phyloP scores from a whole-genome alignment of 306 rosid genomes.

The Prunus fruticosa region DNA sequence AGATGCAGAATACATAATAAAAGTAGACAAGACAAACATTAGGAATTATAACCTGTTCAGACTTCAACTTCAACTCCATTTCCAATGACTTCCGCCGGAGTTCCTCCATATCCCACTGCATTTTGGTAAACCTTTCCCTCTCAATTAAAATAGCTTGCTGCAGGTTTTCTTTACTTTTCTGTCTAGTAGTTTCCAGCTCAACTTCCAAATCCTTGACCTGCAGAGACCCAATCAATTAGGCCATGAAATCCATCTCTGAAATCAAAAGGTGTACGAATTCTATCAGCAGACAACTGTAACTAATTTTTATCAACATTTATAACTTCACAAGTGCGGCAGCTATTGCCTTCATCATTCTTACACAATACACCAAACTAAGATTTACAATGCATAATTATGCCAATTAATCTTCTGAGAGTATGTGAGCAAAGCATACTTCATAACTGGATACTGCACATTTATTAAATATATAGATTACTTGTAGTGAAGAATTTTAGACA shows the following conservation, averaged over 20 bases:
- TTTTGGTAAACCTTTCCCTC: slow-evolving; percentile 89
- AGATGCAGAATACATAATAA: slow-evolving; percentile 14
- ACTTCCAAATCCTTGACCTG: slow-evolving; percentile 99
- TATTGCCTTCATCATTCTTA: background rate
- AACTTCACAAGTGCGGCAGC: background rate
- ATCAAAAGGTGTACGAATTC: background rate
- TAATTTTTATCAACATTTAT: background rate
- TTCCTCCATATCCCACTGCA: slow-evolving; percentile 99
- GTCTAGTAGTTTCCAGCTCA: slow-evolving; percentile 78
- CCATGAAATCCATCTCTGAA: slow-evolving; percentile 1
- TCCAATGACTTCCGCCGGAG: slow-evolving; percentile 84
- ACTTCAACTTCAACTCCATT: slow-evolving; percentile 84
- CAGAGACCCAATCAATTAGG: slow-evolving; percentile 32
- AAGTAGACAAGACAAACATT: slow-evolving; percentile 19
- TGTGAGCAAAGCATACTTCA: background rate
- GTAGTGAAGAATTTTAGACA: background rate
- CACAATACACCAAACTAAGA: background rate
- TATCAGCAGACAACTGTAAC: background rate
- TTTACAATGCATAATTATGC: background rate
- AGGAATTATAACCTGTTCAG: slow-evolving; percentile 55
- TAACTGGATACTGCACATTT: background rate
- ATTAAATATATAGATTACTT: background rate
- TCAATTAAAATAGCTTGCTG: slow-evolving; percentile 92
- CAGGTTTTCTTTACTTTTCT: slow-evolving; percentile 85
- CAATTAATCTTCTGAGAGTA: background rate